Base-by-base conservation (phyloP, 2,329 filamentous ascomycete species). In the Clonostachys sp. region DNA sequence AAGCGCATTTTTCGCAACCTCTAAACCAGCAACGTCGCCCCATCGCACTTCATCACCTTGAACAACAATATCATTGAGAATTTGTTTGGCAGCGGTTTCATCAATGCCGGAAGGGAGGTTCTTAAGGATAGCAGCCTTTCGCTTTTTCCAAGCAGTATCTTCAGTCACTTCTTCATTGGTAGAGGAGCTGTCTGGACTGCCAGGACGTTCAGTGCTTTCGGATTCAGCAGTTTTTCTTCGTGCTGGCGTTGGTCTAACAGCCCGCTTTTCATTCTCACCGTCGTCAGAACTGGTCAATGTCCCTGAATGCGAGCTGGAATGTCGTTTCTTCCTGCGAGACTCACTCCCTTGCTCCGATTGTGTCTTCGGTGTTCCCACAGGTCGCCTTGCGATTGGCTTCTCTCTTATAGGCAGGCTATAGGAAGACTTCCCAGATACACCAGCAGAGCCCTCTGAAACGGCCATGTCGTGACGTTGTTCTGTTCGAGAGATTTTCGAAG, bases 1-100 rank as follows among this genome's bases (percentile, higher is more conserved):
- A 44, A 99, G 71, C 0, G 94, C 91, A 47, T 84, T 89, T 62
- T 99, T 99, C 34, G 94, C 94, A 46, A 87, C 79, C 44, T 96
- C 89, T 5, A 99, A 72, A 1, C 94, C 94, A 1, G 94, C 91
- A 48, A 99, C 87, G 61, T 99, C 94, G 43, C 83, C 80, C 94
- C 94, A 99, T 57, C 88, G 89, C 3, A 99, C 94, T 61, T 95
- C 88, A 57, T 99, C 94, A 7, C 94, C 94, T 52, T 92, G 83
- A 13, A 97, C 86, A 4, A 99, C 87, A 50, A 99, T 95, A 55
- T 99, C 94, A 59, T 96, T 96, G 49, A 97, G 75, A 33, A 99
- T 96, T 52, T 96, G 90, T 59, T 89, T 88, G 0, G 92, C 94
- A 5, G 91, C 88, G 24, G 77, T 73, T 54, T 86, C 80, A 60